Evolutionary conservation across 2,329 filamentous ascomycete genomes (phyloP).

Genomic region (Penicillium frequentans): DNA sequence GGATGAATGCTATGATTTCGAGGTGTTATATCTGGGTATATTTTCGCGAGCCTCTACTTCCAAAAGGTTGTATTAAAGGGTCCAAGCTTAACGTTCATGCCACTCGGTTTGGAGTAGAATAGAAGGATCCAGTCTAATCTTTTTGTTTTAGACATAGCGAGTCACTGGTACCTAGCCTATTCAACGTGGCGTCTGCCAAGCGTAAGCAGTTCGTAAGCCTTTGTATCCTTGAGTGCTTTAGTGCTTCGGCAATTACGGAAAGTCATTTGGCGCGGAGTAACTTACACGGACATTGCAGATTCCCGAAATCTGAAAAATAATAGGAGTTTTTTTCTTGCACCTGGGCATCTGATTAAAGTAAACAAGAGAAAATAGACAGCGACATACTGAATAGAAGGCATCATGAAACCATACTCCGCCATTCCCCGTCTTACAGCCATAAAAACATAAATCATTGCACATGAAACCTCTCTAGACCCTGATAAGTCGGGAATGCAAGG

Average conservation of each 20-base stretch:
- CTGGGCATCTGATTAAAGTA: background rate
- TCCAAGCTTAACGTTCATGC: too few species aligned
- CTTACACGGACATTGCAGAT: background rate
- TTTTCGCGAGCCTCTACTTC: too few species aligned
- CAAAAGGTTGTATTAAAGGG: too few species aligned
- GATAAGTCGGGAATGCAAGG: background rate
- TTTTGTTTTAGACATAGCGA: too few species aligned
- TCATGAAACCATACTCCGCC: background rate
- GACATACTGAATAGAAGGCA: background rate
- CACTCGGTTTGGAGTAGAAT: too few species aligned
- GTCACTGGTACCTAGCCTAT: background rate
- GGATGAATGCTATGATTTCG: too few species aligned
- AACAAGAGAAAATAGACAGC: background rate
- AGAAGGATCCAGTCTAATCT: too few species aligned
- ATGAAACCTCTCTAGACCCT: background rate
- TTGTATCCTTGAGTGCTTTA: background rate
- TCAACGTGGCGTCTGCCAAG: background rate
- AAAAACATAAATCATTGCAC: background rate
- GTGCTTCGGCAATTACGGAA: background rate
- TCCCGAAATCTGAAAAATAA: background rate
- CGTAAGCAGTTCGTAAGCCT: background rate
- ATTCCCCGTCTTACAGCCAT: background rate
- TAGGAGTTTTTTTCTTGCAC: background rate
- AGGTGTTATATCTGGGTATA: too few species aligned
- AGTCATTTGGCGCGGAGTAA: too few species aligned